These are phyloP conservation scores for Alternaria tenuissima DNA, from an alignment of 2,329 filamentous ascomycete species.

Conservation along the genomic window DNA sequence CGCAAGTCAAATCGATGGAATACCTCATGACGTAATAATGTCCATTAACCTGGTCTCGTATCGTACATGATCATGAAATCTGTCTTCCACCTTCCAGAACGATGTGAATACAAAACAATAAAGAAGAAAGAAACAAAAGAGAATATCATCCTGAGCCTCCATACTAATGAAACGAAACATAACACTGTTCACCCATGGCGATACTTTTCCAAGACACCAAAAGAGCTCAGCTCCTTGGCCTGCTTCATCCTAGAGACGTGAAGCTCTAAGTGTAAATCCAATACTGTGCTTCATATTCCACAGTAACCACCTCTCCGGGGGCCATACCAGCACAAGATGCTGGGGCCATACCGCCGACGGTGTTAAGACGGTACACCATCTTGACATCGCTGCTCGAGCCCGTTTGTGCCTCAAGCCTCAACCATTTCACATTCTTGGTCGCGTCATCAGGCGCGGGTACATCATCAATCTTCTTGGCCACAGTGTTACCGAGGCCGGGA, in stretches of 20 bases:
- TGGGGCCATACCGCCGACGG: constrained; percentile 80
- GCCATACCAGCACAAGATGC: constrained; percentile 67
- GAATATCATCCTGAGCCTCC: background rate
- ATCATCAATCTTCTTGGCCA: constrained; percentile 70
- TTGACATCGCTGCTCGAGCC: constrained; percentile 59
- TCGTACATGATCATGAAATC: background rate
- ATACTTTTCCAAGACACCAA: background rate
- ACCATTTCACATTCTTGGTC: constrained; percentile 74
- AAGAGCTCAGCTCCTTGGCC: background rate
- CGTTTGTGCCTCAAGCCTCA: constrained; percentile 68
- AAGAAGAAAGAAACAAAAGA: background rate
- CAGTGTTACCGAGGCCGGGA: constrained; percentile 69
- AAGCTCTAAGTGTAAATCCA: constrained; percentile 60
- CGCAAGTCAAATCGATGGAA: background rate
- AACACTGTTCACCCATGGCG: background rate
- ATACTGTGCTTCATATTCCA: constrained; percentile 87
- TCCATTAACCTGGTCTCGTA: background rate
- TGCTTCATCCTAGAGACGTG: background rate
- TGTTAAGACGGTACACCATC: constrained; percentile 83
- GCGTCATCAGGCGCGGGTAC: constrained; percentile 67
- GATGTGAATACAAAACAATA: background rate
- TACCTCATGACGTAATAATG: background rate
- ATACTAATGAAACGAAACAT: background rate
- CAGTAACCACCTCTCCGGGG: constrained; percentile 63
- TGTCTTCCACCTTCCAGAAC: background rate